Evolutionary conservation across 305 asterid species (phyloP).

Genomic region (Fraxinus baroniana): DNA sequence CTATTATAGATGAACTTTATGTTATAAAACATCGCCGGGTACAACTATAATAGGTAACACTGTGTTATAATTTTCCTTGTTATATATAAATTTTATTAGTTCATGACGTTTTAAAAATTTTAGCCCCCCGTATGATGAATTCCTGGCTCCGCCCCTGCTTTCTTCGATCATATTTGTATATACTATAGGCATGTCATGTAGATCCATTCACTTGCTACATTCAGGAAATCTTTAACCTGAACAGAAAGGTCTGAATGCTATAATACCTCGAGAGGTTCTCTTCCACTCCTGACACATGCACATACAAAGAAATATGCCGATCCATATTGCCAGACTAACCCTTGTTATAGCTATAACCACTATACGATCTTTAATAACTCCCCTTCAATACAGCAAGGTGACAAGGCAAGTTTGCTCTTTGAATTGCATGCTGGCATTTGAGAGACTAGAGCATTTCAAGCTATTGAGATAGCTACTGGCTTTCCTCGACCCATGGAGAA

Average conservation of each 20-base stretch:
- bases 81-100: too few relatives aligned
- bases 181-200: background rate
- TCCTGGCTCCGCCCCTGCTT: too few relatives aligned
- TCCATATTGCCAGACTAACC: background rate
- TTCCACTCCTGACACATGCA: background rate
- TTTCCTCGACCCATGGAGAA: slow-evolving; percentile 95
- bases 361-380: background rate
- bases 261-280: background rate
- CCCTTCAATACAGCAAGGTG: background rate
- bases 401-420: slow-evolving; percentile 10
- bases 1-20: too few relatives aligned
- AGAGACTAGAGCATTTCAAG: slow-evolving; percentile 26
- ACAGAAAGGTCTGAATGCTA: background rate
- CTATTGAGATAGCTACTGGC: slow-evolving; percentile 45
- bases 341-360: background rate
- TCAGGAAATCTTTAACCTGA: background rate
- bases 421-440: slow-evolving; percentile 26
- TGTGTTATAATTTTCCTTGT: too few relatives aligned
- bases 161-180: background rate
- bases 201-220: background rate
- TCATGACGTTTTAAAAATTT: too few relatives aligned
- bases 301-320: background rate
- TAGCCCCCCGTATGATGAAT: too few relatives aligned
- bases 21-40: too few relatives aligned
- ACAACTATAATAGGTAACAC: too few relatives aligned